Evolutionary conservation across 2,329 filamentous ascomycete species (phyloP).

Genomic region (Epichloe uncinata): DNA sequence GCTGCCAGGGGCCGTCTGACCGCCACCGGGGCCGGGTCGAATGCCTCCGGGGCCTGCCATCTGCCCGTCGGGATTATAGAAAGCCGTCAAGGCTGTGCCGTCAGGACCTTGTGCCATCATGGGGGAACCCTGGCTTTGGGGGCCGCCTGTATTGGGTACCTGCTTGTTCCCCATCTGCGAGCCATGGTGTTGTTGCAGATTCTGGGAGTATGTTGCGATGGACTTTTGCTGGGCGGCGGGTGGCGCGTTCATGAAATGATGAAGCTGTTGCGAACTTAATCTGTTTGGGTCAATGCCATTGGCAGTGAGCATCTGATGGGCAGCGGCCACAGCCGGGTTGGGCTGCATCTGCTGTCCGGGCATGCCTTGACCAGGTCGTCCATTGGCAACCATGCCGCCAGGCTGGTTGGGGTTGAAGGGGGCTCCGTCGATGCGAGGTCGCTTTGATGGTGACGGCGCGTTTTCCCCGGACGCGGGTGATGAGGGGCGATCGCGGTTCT

Average conservation of each 20-base stretch:
- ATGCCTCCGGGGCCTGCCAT: conserved; percentile 46
- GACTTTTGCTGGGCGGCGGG: conserved; percentile 63
- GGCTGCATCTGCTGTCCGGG: conserved; percentile 53
- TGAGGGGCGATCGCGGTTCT: conserved; percentile 64
- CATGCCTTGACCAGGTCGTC: conserved; percentile 57
- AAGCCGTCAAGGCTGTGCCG: conserved; percentile 39
- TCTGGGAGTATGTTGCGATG: conserved; percentile 77
- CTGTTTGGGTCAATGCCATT: conserved; percentile 64
- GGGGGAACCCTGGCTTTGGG: conserved; percentile 66
- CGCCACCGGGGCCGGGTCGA: conserved; percentile 37
- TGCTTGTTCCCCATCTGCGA: conserved; percentile 68
- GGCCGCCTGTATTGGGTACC: conserved; percentile 58
- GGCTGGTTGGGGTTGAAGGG: conserved; percentile 60
- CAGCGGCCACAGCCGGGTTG: conserved; percentile 33
- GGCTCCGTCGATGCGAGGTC: conserved; percentile 61
- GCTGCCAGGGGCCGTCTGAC: conserved; percentile 37
- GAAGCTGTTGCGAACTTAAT: conserved; percentile 66
- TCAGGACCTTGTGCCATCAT: conserved; percentile 68
- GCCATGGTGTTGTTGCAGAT: conserved; percentile 71
- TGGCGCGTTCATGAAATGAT: conserved; percentile 41
- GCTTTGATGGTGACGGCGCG: conserved; percentile 83
- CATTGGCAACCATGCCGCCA: conserved; percentile 56
- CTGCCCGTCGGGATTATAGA: conserved; percentile 49
- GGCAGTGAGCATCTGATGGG: conserved; percentile 48
- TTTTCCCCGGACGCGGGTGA: conserved; percentile 78